These are phyloP conservation scores for Dispira simplex DNA, from an alignment of 192 early-diverging fungal genomes.

Conservation along the genomic window DNA sequence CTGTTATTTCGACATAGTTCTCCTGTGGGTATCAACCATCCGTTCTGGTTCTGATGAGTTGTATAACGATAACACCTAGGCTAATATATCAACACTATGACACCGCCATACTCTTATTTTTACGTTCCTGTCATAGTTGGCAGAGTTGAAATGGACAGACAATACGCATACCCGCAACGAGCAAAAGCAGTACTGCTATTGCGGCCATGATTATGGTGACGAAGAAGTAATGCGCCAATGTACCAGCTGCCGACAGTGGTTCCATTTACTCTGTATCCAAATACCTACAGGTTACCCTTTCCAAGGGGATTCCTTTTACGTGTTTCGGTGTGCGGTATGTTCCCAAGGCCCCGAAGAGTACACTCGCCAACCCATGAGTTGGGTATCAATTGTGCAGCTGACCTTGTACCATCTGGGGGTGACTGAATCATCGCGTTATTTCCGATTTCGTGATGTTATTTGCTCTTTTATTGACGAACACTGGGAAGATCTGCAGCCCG, in stretches of 20 bases:
- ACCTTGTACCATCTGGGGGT: conserved; percentile 57
- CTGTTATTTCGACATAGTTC: not conserved
- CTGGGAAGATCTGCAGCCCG: conserved; percentile 58
- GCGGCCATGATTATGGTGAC: conserved; percentile 43
- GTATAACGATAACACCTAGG: not conserved
- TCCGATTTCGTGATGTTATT: conserved; percentile 69
- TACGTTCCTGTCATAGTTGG: not conserved
- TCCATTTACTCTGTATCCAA: conserved; percentile 59
- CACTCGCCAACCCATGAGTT: conserved; percentile 50
- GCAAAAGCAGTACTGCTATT: conserved; percentile 67
- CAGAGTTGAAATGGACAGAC: conserved; percentile 32
- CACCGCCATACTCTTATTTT: not conserved
- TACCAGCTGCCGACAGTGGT: conserved; percentile 44
- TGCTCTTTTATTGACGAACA: conserved; percentile 58
- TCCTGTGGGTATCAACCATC: not conserved
- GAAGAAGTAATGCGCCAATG: conserved; percentile 54
- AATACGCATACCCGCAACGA: conserved; percentile 33
- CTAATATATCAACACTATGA: not conserved
- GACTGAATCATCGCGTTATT: conserved; percentile 44
- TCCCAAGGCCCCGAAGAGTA: conserved; percentile 41
- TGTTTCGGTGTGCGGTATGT: conserved; percentile 63
- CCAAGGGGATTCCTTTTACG: conserved; percentile 56
- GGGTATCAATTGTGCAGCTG: conserved; percentile 55
- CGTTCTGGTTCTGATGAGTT: not conserved
- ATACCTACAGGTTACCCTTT: conserved; percentile 39